phyloP scores from a whole-genome alignment of 176 grass and related monocot genomes.

The Cymbopogon citratus region DNA sequence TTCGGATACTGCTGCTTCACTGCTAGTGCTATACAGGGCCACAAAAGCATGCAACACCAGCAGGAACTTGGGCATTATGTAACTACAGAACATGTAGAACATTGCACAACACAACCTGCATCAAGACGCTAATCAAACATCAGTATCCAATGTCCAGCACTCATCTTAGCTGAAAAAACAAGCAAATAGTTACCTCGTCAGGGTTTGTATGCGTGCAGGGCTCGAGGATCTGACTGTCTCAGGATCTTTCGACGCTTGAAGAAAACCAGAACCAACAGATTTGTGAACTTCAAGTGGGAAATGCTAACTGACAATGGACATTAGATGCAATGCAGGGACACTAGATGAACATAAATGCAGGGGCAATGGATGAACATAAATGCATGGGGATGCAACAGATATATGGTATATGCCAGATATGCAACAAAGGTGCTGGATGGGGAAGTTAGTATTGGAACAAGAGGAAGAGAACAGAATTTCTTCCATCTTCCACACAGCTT shows the following conservation, averaged over 20 bases:
- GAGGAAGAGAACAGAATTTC: conserved; percentile 9
- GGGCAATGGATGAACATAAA: background rate
- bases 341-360: background rate
- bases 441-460: conserved; percentile 6
- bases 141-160: background rate
- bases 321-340: background rate
- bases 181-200: conserved; percentile 1
- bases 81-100: too few species aligned
- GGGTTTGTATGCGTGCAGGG: background rate
- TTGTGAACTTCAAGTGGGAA: background rate
- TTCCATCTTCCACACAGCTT: conserved; percentile 33
- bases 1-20: too few species aligned
- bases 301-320: too few species aligned
- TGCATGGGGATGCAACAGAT: background rate
- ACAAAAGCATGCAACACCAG: too few species aligned
- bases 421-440: background rate
- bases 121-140: background rate
- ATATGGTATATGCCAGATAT: conserved; percentile 17
- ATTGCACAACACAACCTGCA: conserved; percentile 16
- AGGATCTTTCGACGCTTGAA: background rate
- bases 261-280: conserved; percentile 1
- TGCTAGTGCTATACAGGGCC: too few species aligned
- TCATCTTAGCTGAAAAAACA: background rate
- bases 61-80: too few species aligned
- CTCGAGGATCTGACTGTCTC: background rate